Evolutionary conservation across 306 rosid genomes (phyloP), one percentile per base, ranked within the genome.

Genomic region (Coriaria nepalensis): DNA sequence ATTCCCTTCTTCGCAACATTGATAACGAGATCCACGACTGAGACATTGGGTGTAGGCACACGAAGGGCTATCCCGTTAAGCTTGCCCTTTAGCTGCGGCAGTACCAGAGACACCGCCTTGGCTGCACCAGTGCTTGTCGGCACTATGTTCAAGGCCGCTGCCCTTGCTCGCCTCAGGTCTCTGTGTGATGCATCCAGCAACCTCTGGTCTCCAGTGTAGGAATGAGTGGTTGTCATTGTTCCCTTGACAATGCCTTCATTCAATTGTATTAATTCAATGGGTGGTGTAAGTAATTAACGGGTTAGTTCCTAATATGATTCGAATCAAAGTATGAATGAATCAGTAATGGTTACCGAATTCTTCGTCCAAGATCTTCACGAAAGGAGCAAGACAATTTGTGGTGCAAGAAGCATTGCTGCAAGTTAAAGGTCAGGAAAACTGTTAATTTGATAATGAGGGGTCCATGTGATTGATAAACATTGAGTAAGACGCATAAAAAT

Each of bases 61-160:
- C 98, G 92, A 10, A 92, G 93, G 2, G 98, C 98, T 5, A 85
- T 92, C 9, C 98, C 96, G 4, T 92, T 92, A 15, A 90, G 97
- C 81, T 90, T 90, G 29, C 97, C 97, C 81, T 84, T 90, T 41
- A 90, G 76, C 67, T 92, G 64, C 29, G 98, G 98, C 50, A 92
- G 67, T 63, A 92, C 96, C 9, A 82, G 72, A 32, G 96, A 92
- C 72, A 92, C 98, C 0, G 98, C 98, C 78, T 92, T 92, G 39
- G 96, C 98, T 56, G 98, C 98, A 39, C 98, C 98, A 0, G 98
- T 92, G 85, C 96, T 92, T 35, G 98, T 92, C 4, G 98, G 98
- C 46, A 92, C 98, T 35, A 92, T 92, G 81, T 82, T 92, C 64
- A 92, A 70, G 35, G 98, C 98, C 14, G 96, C 98, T 2, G 98